Evolutionary conservation across 2,329 filamentous ascomycete species (phyloP).

Genomic region (Pseudocercospora pini-densiflorae): DNA sequence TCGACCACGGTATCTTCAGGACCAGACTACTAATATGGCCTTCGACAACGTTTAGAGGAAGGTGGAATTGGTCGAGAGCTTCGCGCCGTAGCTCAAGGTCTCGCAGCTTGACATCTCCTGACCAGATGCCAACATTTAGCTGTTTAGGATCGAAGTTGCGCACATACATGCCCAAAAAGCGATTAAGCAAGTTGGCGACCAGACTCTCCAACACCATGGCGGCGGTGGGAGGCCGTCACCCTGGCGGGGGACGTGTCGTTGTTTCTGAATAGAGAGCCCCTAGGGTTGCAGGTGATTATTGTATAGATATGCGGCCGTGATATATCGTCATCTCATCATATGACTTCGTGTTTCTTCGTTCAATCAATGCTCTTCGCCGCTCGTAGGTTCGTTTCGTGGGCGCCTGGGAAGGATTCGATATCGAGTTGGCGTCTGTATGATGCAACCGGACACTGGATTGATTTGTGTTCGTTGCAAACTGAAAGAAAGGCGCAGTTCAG

Average conservation of each 20-base stretch:
- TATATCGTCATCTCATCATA: background rate
- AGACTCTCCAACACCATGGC: conserved; percentile 90
- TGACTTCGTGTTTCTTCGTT: background rate
- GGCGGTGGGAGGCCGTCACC: conserved; percentile 68
- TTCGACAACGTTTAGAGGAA: conserved; percentile 95
- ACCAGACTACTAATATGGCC: conserved; percentile 93
- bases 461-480: background rate
- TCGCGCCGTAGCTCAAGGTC: conserved; percentile 92
- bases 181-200: conserved; percentile 95
- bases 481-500: background rate
- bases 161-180: conserved; percentile 99
- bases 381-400: background rate
- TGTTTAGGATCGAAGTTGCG: conserved; percentile 99
- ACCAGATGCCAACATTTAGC: conserved; percentile 99
- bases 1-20: conserved; percentile 95
- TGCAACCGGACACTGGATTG: background rate
- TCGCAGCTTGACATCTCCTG: conserved; percentile 92
- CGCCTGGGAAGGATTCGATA: background rate
- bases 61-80: conserved; percentile 93
- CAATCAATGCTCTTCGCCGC: background rate
- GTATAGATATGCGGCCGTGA: background rate
- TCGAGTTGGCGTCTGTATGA: background rate
- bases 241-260: conserved; percentile 60
- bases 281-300: background rate
- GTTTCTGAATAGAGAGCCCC: background rate